Evolutionary conservation across 306 rosid genomes (phyloP).

Genomic region (Cicer judaicum): DNA sequence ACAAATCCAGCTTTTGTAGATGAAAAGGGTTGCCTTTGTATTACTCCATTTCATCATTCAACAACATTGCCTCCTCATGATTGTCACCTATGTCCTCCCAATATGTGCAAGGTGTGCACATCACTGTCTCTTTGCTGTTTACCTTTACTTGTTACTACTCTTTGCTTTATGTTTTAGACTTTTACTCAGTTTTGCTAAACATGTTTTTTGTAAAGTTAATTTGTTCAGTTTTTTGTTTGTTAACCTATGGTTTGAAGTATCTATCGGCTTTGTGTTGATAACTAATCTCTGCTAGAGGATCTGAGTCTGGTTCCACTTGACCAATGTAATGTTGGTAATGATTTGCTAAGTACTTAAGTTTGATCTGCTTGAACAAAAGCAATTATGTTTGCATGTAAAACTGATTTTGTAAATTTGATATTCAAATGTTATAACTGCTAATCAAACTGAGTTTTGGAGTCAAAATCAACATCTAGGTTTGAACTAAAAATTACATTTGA

Average conservation of each 20-base stretch:
- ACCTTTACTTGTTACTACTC: too few relatives aligned
- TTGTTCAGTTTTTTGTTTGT: background rate
- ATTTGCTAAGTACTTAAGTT: background rate
- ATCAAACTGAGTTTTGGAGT: background rate
- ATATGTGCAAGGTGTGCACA: conserved; percentile 75
- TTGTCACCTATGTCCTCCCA: conserved; percentile 70
- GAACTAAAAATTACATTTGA: background rate
- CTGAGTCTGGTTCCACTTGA: too few relatives aligned
- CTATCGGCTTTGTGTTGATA: too few relatives aligned
- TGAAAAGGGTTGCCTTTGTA: conserved; percentile 59
- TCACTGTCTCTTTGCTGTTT: background rate
- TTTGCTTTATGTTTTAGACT: background rate
- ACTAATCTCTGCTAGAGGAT: too few relatives aligned
- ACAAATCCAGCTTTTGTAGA: conserved; percentile 68
- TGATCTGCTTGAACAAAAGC: background rate
- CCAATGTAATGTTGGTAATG: too few relatives aligned
- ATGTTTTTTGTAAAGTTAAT: background rate
- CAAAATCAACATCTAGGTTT: background rate
- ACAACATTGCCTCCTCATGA: conserved; percentile 58
- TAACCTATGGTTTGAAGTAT: too few relatives aligned
- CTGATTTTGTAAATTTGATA: background rate
- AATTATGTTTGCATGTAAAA: background rate
- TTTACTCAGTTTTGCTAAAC: background rate
- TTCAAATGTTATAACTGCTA: background rate
- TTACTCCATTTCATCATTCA: conserved; percentile 62